Evolutionary conservation across 2,329 filamentous ascomycete species (phyloP).

Genomic region (Aspergillus sp.): DNA sequence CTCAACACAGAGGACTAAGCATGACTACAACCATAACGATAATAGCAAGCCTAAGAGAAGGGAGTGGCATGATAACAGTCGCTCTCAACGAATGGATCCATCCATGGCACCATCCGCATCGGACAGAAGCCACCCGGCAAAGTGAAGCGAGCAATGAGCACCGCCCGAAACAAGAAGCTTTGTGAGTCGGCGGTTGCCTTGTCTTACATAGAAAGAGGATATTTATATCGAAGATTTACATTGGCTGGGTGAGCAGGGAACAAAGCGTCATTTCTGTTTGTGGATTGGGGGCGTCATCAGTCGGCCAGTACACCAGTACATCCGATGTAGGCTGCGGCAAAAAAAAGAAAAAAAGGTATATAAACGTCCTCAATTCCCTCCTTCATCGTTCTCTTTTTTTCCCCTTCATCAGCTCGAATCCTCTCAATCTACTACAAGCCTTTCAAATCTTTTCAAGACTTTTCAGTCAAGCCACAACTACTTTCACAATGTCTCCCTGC

Average conservation of each 20-base stretch:
- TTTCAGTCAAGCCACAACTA: slow-evolving; percentile 3
- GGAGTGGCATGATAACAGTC: too few species aligned
- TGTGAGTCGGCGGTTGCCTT: neutral
- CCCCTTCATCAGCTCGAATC: slow-evolving; percentile 4
- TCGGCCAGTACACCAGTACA: neutral
- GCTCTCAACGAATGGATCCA: too few species aligned
- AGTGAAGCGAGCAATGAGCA: too few species aligned
- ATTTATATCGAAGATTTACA: neutral
- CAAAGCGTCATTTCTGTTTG: neutral
- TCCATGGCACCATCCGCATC: too few species aligned
- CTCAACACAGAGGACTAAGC: neutral
- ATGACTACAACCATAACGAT: neutral
- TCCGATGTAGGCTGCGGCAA: neutral
- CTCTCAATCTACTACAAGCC: slow-evolving; percentile 2
- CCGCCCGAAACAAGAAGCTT: neutral
- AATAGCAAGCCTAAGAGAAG: neutral
- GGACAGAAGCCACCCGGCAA: too few species aligned
- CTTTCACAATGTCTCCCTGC: slow-evolving; percentile 35
- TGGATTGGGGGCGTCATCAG: neutral
- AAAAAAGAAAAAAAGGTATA: slow-evolving; percentile 11
- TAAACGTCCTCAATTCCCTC: slow-evolving; percentile 7
- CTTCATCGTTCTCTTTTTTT: slow-evolving; percentile 1
- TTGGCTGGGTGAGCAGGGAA: neutral
- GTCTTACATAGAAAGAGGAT: neutral
- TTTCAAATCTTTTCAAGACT: neutral